Conservation (phyloP, 1,284 basidiomycete species). For the Boletus nobilissimus region DNA sequence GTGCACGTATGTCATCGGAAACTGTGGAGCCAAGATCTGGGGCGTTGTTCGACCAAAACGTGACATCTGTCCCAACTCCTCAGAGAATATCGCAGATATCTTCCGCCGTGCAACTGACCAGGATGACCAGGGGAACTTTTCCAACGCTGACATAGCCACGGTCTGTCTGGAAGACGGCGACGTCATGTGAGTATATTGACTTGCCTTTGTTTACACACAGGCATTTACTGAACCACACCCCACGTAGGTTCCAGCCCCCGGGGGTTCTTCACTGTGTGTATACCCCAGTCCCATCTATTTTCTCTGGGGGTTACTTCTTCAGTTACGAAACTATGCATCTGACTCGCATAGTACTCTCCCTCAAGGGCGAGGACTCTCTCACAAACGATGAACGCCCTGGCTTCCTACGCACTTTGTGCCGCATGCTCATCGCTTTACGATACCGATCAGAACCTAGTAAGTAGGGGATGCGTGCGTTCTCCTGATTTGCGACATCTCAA, state of each 20-base stretch:
- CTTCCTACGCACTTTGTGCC: neutral
- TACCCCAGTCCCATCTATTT: conserved; percentile 11
- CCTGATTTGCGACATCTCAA: too few relatives aligned
- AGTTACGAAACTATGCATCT: conserved; percentile 25
- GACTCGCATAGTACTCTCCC: neutral
- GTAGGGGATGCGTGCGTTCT: too few relatives aligned
- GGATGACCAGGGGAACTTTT: neutral
- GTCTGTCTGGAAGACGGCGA: neutral
- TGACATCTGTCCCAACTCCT: neutral
- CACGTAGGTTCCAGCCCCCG: too few relatives aligned
- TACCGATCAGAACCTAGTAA: too few relatives aligned
- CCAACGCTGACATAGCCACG: neutral
- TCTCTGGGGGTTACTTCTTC: conserved; percentile 29
- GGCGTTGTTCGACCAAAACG: neutral
- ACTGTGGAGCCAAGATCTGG: conserved; percentile 15
- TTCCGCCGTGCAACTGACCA: too few relatives aligned
- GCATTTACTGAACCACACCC: too few relatives aligned
- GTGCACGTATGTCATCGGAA: neutral
- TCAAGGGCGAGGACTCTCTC: too few relatives aligned
- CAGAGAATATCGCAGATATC: neutral
- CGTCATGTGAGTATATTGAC: too few relatives aligned
- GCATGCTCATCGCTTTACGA: neutral
- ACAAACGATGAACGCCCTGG: neutral
- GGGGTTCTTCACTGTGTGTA: conserved; percentile 17
- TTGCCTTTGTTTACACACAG: too few relatives aligned